Evolutionary conservation across 257 asterid genomes (phyloP).

Genomic region (Salvia miltiorrhiza): DNA sequence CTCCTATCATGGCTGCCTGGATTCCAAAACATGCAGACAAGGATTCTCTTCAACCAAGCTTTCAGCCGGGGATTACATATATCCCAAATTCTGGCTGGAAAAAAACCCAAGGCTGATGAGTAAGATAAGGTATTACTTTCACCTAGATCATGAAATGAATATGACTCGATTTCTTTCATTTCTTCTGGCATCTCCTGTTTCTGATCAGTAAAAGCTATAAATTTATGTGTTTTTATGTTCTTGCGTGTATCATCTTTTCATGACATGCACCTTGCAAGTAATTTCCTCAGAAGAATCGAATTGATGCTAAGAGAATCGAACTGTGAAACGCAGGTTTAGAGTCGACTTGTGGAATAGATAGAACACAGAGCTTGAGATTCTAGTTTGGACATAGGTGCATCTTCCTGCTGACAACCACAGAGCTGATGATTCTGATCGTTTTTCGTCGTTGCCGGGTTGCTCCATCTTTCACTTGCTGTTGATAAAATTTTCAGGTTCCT

Average conservation of each 20-base stretch:
- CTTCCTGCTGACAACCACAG: background rate
- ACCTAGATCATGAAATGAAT: background rate
- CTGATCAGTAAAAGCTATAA: background rate
- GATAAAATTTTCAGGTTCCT: slow-evolving; percentile 30
- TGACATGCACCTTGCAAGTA: background rate
- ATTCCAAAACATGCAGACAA: slow-evolving; percentile 97
- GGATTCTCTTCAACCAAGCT: slow-evolving; percentile 94
- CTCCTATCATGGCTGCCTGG: slow-evolving; percentile 97
- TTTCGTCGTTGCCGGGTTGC: slow-evolving; percentile 15
- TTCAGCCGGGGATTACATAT: slow-evolving; percentile 96
- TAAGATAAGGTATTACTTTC: slow-evolving; percentile 45
- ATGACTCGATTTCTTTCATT: background rate
- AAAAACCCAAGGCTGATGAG: slow-evolving; percentile 64
- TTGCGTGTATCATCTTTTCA: background rate
- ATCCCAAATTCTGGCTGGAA: slow-evolving; percentile 91
- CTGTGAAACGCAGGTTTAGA: slow-evolving; percentile 42
- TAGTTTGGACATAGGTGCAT: slow-evolving; percentile 23
- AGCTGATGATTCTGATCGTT: slow-evolving; percentile 19
- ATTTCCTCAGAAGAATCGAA: background rate
- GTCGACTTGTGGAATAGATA: slow-evolving; percentile 28
- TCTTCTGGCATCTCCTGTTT: background rate
- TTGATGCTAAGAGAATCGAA: slow-evolving; percentile 16
- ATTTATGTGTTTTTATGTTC: background rate
- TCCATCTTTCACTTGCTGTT: slow-evolving; percentile 25
- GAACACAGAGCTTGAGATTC: slow-evolving; percentile 16